These are phyloP conservation scores for Fusarium secorum DNA, from an alignment of 2,329 filamentous ascomycete species.

Conservation along the genomic window DNA sequence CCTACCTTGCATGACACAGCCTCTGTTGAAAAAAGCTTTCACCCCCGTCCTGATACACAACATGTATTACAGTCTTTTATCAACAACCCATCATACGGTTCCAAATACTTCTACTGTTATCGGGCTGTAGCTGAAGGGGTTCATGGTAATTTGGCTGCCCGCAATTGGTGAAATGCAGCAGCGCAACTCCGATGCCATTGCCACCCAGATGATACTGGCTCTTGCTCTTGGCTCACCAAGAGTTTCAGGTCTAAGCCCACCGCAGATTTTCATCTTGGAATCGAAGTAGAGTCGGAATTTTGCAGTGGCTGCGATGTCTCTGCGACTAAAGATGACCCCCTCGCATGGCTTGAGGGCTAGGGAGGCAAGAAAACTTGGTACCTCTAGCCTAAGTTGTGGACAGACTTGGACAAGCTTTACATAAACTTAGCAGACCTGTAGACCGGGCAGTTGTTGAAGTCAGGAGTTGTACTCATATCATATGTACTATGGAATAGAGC, in stretches of 20 bases:
- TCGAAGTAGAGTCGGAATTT: background rate
- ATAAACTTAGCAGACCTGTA: background rate
- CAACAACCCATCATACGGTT: background rate
- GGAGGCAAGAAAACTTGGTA: background rate
- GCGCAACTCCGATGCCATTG: background rate
- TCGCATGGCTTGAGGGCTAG: background rate
- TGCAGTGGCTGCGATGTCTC: background rate
- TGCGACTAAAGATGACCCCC: rapidly evolving
- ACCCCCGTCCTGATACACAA: rapidly evolving
- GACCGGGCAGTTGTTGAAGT: too few species aligned
- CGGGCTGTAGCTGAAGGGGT: background rate
- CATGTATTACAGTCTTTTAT: background rate
- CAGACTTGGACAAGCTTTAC: background rate
- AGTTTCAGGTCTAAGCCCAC: background rate
- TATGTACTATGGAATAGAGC: too few species aligned
- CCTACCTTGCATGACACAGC: background rate
- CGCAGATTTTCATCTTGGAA: background rate
- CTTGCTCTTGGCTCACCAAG: background rate
- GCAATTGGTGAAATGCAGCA: background rate
- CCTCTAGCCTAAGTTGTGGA: background rate
- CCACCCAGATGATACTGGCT: background rate
- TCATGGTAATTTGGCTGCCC: background rate
- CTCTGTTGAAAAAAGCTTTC: background rate
- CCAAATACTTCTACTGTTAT: background rate
- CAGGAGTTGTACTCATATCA: too few species aligned